Evolutionary conservation across 306 rosid genomes (phyloP), one percentile per base, ranked within the genome.

Genomic region (Clitoria ternatea): DNA sequence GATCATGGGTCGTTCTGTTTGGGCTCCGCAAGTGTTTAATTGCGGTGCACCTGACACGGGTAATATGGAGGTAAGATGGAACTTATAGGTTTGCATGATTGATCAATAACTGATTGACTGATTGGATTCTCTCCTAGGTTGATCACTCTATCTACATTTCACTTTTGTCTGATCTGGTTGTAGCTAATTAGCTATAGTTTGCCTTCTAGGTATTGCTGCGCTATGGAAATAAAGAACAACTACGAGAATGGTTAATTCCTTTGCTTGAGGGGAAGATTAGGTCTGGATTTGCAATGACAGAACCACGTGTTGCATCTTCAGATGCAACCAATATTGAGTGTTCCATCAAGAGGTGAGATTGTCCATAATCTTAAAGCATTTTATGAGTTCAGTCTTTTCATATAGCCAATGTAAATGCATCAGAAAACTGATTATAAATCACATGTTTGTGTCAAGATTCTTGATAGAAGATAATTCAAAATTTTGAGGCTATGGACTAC

Each of bases 11-110:
- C 92, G 86, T 62, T 94, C 97, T 29, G 13, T 77, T 67, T 94
- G 99, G 97, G 97, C 99, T 60, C 99, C 97, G 10, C 99, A 87
- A 76, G 81, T 94, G 60, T 94, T 94, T 74, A 94, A 94, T 52
- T 94, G 99, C 71, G 87, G 88, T 24, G 85, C 97, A 37, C 99
- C 99, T 36, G 99, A 89, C 86, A 94, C 99, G 0, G 99, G 99
- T 63, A 94, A 94, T 77, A 94, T 91, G 99, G 99, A 94, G 96
- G 99, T 94, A 79, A 73, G 82, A 53, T 74, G 72, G 55, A 40
- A 79, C 33, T 65, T 69, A 11, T n/a, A 57, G 42, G 23, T 76
- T 60, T 32, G 15, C 52, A 67, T 15, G 59, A 39, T 44, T 71
- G 59, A 63, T 49, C 42, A 14, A 52, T 78, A 35, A 29, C 43